These are phyloP conservation scores for Apiotrichum gracile DNA, from an alignment of 1,284 basidiomycete genomes.

Conservation along the genomic window DNA sequence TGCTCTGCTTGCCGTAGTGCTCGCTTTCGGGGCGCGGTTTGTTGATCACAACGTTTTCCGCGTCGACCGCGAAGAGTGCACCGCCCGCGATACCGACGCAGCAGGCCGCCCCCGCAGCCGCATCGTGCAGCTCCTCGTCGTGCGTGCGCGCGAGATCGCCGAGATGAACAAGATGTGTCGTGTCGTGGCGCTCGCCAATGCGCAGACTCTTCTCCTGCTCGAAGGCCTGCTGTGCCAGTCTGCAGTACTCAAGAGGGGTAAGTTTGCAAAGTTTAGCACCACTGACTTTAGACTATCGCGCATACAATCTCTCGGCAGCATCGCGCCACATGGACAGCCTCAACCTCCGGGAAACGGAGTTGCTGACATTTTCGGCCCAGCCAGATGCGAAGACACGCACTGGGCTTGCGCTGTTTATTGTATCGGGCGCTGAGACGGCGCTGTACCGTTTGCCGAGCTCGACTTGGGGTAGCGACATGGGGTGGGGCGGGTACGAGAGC, in stretches of 20 bases:
- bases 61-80: constrained; percentile 61
- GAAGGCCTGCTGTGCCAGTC: constrained; percentile 28
- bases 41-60: constrained; percentile 75
- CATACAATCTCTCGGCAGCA: constrained; percentile 17
- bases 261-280: neutral
- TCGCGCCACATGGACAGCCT: constrained; percentile 19
- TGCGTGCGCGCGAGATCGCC: constrained; percentile 71
- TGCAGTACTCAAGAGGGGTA: neutral
- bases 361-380: constrained; percentile 1
- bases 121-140: constrained; percentile 68
- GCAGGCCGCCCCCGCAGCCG: constrained; percentile 52
- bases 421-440: constrained; percentile 53
- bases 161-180: constrained; percentile 79
- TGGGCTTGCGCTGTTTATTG: constrained; percentile 52
- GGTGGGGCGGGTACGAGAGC: neutral
- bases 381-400: constrained; percentile 20
- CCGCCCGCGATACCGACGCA: constrained; percentile 17
- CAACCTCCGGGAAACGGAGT: neutral
- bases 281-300: constrained; percentile 22
- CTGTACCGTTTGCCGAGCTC: constrained; percentile 60
- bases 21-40: constrained; percentile 89
- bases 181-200: constrained; percentile 69
- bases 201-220: constrained; percentile 45
- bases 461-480: constrained; percentile 7
- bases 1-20: constrained; percentile 73